phyloP scores from a whole-genome alignment of 306 rosid genomes.

The Calophaca sinica region DNA sequence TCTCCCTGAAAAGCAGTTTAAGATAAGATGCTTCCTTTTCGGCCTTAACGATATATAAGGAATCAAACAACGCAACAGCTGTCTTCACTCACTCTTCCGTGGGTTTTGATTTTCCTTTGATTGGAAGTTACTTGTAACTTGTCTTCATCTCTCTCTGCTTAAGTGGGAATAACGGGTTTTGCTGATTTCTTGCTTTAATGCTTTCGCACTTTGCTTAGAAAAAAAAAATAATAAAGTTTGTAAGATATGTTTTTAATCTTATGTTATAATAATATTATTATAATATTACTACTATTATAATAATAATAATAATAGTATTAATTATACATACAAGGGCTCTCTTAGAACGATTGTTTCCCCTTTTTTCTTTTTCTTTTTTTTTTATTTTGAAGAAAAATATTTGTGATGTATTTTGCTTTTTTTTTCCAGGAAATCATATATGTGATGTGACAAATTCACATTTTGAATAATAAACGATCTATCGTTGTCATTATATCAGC shows the following conservation, averaged over 20 bases:
- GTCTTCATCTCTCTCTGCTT: conserved; percentile 43
- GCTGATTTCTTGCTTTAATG: conserved; percentile 26
- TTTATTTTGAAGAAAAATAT: neutral
- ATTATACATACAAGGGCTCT: neutral
- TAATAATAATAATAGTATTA: too few species aligned
- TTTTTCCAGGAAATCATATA: conserved; percentile 17
- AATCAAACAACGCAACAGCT: conserved; percentile 50
- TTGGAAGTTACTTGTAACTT: conserved; percentile 50
- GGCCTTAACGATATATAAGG: conserved; percentile 43
- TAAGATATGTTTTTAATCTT: too few species aligned
- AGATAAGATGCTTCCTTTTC: conserved; percentile 48
- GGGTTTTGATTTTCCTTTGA: conserved; percentile 41
- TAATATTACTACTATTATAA: too few species aligned
- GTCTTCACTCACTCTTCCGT: neutral
- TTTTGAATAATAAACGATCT: conserved; percentile 19
- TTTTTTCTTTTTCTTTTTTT: too few species aligned
- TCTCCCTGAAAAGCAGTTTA: conserved; percentile 42
- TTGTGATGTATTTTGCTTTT: neutral
- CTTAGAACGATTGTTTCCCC: neutral
- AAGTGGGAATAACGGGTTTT: conserved; percentile 47
- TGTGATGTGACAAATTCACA: conserved; percentile 1
- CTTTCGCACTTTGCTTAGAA: neutral
- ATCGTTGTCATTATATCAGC: conserved; percentile 37
- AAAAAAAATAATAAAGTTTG: too few species aligned
- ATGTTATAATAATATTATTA: too few species aligned